Base-by-base conservation (phyloP, 129 eudicot species). In the Helichrysum umbraculigerum region DNA sequence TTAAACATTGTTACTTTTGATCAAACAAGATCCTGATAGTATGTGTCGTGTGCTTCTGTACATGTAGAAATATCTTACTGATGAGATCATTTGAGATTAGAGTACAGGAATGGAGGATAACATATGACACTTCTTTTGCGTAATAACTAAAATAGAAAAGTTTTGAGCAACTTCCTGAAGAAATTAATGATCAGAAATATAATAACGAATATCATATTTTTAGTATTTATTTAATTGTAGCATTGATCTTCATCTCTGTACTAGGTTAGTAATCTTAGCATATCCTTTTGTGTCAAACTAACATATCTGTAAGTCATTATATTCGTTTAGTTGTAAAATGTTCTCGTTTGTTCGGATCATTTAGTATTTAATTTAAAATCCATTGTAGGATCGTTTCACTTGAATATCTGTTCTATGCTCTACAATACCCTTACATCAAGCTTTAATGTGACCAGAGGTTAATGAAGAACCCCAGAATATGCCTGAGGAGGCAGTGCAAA, bases 361-460 rank as follows among this genome's bases (percentile, higher is more conserved):
- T 17, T 12, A 19, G 25, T 28, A 41, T 75, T 47, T 5, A 34
- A 15, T n/a, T 52, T 72, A 65, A 54, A 52, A 25, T 20, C 68
- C 44, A 51, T 58, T 74, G 56, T 67, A 33, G 67, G 3, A 16
- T 73, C 33, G 33, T 52, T 33, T 74, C 19, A 16, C 74, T 20
- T 74, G 39, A 73, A 73, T 41, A 41, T 30, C 12, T 39, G 58
- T 64, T 62, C 12, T 56, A 73, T 56, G 41, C 35, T 72, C 25
- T 73, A 60, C 76, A 65, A 25, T 72, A 51, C 66, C 71, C 76
- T 72, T 63, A 76, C 80, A 65, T 69, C 61, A 47, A 50, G 41
- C 70, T 73, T 75, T 47, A 66, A 56, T 81, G 63, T 81, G 58
- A 58, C 20, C 90, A 86, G 96, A 86, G 72, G 72, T 64, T 41